Conservation (phyloP, 192 early-diverging fungal genomes). For the Mortierella hygrophila region DNA sequence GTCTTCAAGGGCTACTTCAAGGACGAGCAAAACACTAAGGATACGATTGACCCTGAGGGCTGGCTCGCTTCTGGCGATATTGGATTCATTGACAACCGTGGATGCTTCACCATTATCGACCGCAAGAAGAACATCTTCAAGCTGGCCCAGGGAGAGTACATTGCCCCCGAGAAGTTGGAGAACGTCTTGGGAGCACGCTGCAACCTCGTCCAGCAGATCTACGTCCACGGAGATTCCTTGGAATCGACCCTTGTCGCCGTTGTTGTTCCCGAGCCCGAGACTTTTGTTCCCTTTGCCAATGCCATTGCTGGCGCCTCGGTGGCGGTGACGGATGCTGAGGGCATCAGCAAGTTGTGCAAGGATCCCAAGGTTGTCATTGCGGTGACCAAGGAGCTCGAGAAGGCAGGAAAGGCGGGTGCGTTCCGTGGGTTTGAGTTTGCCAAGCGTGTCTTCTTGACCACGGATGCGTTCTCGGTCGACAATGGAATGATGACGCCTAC, state of each 20-base stretch:
- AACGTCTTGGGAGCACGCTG: constrained; percentile 62
- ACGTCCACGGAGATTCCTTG: constrained; percentile 67
- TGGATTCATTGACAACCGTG: constrained; percentile 75
- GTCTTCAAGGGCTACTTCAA: constrained; percentile 90
- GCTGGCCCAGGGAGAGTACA: constrained; percentile 84
- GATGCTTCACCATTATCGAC: constrained; percentile 85
- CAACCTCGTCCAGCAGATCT: constrained; percentile 63
- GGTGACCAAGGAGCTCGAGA: constrained; percentile 67
- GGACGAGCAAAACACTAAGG: constrained; percentile 82
- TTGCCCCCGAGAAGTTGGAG: constrained; percentile 95
- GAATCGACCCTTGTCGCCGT: constrained; percentile 64
- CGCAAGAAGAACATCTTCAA: constrained; percentile 90
- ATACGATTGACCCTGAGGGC: constrained; percentile 83
- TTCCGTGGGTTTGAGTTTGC: constrained; percentile 83
- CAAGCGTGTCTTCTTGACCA: constrained; percentile 79
- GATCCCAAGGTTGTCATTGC: constrained; percentile 63
- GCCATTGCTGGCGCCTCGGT: constrained; percentile 41
- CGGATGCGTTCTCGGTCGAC: constrained; percentile 83
- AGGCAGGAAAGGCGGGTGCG: constrained; percentile 61
- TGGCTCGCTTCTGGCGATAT: constrained; percentile 94
- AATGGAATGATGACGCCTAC: constrained; percentile 92
- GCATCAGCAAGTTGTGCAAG: constrained; percentile 63
- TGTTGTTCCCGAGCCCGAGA: constrained; percentile 67
- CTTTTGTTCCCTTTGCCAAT: constrained; percentile 61
- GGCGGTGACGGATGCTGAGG: constrained; percentile 43